Conservation (phyloP, 305 asterid genomes). For the Coffea humblotiana region DNA sequence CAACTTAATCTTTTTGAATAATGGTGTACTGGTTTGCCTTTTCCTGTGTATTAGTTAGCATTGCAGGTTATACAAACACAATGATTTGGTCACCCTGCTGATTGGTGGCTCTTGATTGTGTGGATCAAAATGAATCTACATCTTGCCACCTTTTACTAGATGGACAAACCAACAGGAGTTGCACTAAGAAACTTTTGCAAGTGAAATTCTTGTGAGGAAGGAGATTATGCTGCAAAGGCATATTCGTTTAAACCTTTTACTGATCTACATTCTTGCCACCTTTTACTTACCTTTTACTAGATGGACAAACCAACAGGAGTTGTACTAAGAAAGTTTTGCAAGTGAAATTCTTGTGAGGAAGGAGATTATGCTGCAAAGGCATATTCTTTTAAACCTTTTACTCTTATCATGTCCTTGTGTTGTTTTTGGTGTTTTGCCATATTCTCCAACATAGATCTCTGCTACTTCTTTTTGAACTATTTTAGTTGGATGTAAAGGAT, state of each 20-base stretch:
- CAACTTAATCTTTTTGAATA: background rate
- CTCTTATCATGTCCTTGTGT: background rate
- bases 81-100: background rate
- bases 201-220: background rate
- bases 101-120: background rate
- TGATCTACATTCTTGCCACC: background rate
- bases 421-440: background rate
- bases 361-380: background rate
- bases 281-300: background rate
- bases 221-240: background rate
- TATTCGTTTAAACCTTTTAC: background rate
- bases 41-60: background rate
- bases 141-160: background rate
- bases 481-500: background rate
- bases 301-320: background rate
- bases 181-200: background rate
- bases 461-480: background rate
- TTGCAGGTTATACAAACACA: background rate
- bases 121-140: background rate
- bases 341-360: background rate
- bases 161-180: background rate
- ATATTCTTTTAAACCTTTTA: background rate
- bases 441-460: background rate
- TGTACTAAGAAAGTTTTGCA: background rate
- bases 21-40: background rate